Evolutionary conservation across 441 rosid species (phyloP), one percentile per base, ranked within the genome.

Genomic region (Codiaeum variegatum): DNA sequence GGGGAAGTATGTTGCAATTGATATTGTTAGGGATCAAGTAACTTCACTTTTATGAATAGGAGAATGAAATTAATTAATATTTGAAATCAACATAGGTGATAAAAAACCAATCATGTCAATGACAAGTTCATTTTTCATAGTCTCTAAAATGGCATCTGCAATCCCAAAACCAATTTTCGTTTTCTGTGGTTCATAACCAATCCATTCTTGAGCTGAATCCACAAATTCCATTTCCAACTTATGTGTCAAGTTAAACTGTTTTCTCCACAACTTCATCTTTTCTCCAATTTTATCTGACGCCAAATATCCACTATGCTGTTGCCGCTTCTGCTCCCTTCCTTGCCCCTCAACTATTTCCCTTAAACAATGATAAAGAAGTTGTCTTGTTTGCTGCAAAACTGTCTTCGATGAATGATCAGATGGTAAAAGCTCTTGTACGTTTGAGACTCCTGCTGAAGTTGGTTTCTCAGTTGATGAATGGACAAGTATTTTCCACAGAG

Each of bases 321-420:
- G 13, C 8, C 13, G 62, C 74, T 46, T 67, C 64, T 58, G 49
- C 36, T 63, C 70, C 18, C 66, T 78, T 38, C 34, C 76, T 21
- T 61, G 78, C 21, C 62, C 75, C 47, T 75, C 81, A 7, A 84
- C 71, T 40, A 73, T 73, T 65, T 80, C 83, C 44, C 71, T 75
- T 10, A 75, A 74, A 36, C 83, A 87, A 32, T 87, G 89, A 55
- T 83, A 79, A 38, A 83, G 77, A 46, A 86, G 89, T 70, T 79
- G 94, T 75, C 72, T 80, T 60, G 83, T 78, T 65, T 83, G 85
- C 62, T 81, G 86, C 73, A 84, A 28, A 21, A 66, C 66, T 67
- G 40, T 77, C 49, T 77, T 83, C 10, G 84, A 71, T 75, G 70
- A 56, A 31, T 55, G 23, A 34, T 71, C 58, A 29, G 71, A 55